Percentiles rank a stretch among this genome's conserved stretches.
phyloP scores from a whole-genome alignment of 2,329 filamentous ascomycete species.

The Fusarium sp. region DNA sequence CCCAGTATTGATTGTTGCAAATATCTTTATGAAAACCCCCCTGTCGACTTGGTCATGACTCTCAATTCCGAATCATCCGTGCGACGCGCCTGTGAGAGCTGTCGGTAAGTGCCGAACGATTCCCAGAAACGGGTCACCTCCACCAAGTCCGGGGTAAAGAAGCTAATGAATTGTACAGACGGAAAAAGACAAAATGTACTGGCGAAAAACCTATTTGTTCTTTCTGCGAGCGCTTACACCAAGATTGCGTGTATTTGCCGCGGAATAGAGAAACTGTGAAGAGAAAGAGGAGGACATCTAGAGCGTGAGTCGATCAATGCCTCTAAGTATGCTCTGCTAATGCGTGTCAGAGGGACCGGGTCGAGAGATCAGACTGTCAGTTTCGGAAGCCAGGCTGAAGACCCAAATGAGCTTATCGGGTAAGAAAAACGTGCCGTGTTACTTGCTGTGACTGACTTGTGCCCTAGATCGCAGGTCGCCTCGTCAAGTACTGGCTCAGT shows the following conservation, averaged over 20 bases:
- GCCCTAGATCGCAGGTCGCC: neutral
- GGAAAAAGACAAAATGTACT: constrained; percentile 43
- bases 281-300: constrained; percentile 24
- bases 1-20: neutral
- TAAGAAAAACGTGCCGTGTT: neutral
- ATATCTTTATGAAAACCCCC: neutral
- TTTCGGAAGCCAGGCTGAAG: constrained; percentile 5
- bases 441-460: accelerated
- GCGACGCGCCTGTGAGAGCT: constrained; percentile 32
- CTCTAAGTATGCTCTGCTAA: neutral
- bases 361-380: constrained; percentile 8
- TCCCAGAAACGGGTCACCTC: neutral
- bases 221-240: constrained; percentile 37
- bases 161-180: constrained; percentile 3
- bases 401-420: constrained; percentile 27
- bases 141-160: neutral
- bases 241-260: constrained; percentile 34
- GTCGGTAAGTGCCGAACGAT: constrained; percentile 26
- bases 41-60: constrained; percentile 12
- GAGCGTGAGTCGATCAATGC: constrained; percentile 9
- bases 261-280: constrained; percentile 27
- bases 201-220: constrained; percentile 40
- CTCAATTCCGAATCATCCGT: constrained; percentile 21
- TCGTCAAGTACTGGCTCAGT: constrained; percentile 21
- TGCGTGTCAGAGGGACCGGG: neutral